Base-by-base conservation (phyloP, 2,329 filamentous ascomycete genomes). In the Hymenoscyphus salicellus region DNA sequence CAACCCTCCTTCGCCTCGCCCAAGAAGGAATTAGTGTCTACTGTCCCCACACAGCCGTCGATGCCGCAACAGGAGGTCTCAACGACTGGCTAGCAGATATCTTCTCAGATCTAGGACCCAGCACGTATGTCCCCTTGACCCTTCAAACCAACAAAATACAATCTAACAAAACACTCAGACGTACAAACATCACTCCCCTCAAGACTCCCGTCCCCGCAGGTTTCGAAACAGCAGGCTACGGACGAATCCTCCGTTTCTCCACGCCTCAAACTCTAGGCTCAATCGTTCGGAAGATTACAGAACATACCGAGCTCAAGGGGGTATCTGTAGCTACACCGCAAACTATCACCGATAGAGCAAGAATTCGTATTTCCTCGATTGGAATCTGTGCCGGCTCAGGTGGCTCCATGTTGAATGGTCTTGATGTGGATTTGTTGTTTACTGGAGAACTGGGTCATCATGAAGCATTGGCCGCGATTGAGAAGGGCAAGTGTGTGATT, bases 381-480 rank as follows among this genome's bases (percentile, higher is more conserved):
- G 93, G 90, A 5, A 90, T 97, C 43, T 98, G 94, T 72, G 94
- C 95, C 0, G 95, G 95, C 1, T 95, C 91, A 6, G 95, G 95
- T 0, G 90, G 88, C 1, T 86, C 89, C 46, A 83, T 98, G 23
- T 84, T 97, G 65, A 86, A 87, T 67, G 83, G 84, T 49, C 80
- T 88, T 2, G 80, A 85, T 52, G 92, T 93, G 0, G 92, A 97
- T 73, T 77, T 98, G 46, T 78, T 96, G 3, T 91, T 99, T 71
- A 98, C 92, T 0, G 95, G 95, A 1, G 95, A 99, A 79, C 86
- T 98, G 82, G 91, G 87, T 72, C 95, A 99, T 75, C 95, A 99
- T 75, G 92, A 95, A 68, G 93, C 94, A 2, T 83, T 99, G 64
- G 86, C 90, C 46, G 92, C 93, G 1, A 92, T 91, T 32, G 93